These are phyloP conservation scores for Boehmeria nivea DNA, from an alignment of 306 rosid genomes.

Conservation along the genomic window DNA sequence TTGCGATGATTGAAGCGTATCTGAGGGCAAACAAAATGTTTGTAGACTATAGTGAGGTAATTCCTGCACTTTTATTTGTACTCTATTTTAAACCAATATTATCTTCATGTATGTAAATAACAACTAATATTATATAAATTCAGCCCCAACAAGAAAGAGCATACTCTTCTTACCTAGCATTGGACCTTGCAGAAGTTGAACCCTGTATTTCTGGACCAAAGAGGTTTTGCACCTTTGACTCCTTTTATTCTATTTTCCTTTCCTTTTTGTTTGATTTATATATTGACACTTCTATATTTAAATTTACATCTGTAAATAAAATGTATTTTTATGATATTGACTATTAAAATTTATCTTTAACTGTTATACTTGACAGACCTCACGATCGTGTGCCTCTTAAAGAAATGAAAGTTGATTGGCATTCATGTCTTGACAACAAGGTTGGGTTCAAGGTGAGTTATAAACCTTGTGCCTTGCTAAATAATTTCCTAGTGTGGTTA, in stretches of 20 bases:
- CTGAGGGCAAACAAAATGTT: slow-evolving; percentile 86
- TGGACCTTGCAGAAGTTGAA: slow-evolving; percentile 71
- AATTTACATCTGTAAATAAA: too few relatives aligned
- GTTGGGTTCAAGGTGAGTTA: slow-evolving; percentile 89
- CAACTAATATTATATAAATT: slow-evolving; percentile 16
- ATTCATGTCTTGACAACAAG: slow-evolving; percentile 80
- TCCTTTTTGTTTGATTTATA: not conserved
- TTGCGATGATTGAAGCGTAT: slow-evolving; percentile 87
- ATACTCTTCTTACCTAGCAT: slow-evolving; percentile 84
- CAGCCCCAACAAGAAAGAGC: slow-evolving; percentile 91
- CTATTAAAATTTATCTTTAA: not conserved
- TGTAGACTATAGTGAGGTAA: slow-evolving; percentile 91
- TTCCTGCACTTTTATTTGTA: too few relatives aligned
- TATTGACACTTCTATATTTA: not conserved
- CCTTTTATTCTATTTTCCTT: too few relatives aligned
- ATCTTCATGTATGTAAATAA: not conserved
- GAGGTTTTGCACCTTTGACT: slow-evolving; percentile 43
- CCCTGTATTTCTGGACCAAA: slow-evolving; percentile 96
- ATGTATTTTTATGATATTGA: not conserved
- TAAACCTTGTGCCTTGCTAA: not conserved
- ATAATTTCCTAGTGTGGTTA: not conserved
- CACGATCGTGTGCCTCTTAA: slow-evolving; percentile 83
- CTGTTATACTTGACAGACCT: slow-evolving; percentile 45
- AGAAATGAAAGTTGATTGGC: slow-evolving; percentile 95
- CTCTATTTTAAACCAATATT: not conserved